phyloP scores from a whole-genome alignment of 768 basidiomycete genomes.

The Glaciozyma antarctica region DNA sequence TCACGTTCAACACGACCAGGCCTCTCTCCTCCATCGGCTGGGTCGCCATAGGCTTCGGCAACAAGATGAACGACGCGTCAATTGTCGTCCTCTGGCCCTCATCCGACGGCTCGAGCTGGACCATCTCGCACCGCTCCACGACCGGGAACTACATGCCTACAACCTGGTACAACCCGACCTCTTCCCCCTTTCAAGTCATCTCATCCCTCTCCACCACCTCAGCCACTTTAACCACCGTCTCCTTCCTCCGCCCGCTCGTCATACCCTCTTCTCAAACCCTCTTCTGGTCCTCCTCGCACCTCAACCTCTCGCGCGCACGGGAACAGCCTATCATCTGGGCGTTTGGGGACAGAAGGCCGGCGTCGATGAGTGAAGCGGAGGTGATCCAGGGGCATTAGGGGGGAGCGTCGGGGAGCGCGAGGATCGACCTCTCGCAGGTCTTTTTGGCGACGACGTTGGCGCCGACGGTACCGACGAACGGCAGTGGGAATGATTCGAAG shows the following conservation, averaged over 20 bases:
- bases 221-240: slow-evolving; percentile 1
- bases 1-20: background rate
- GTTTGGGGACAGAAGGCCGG: background rate
- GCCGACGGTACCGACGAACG: too few species aligned
- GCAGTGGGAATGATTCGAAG: background rate
- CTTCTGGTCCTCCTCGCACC: background rate
- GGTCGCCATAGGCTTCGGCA: slow-evolving; percentile 4
- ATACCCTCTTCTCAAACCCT: background rate
- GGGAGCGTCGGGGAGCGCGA: background rate
- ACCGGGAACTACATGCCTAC: slow-evolving; percentile 6
- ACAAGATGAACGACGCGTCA: slow-evolving; percentile 3
- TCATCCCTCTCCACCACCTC: background rate
- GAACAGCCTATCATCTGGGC: slow-evolving; percentile 10
- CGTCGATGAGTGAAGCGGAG: background rate
- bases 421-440: slow-evolving; percentile 1
- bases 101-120: slow-evolving; percentile 1
- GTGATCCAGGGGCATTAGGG: slow-evolving; percentile 2
- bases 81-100: slow-evolving; percentile 16
- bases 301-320: slow-evolving; percentile 1
- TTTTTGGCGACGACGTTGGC: background rate
- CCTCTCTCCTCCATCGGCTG: background rate
- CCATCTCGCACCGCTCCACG: slow-evolving; percentile 6
- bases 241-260: slow-evolving; percentile 3
- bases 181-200: background rate
- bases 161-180: background rate